Conservation (phyloP, 163 green algal genomes). For the Scenedesmus sp. region DNA sequence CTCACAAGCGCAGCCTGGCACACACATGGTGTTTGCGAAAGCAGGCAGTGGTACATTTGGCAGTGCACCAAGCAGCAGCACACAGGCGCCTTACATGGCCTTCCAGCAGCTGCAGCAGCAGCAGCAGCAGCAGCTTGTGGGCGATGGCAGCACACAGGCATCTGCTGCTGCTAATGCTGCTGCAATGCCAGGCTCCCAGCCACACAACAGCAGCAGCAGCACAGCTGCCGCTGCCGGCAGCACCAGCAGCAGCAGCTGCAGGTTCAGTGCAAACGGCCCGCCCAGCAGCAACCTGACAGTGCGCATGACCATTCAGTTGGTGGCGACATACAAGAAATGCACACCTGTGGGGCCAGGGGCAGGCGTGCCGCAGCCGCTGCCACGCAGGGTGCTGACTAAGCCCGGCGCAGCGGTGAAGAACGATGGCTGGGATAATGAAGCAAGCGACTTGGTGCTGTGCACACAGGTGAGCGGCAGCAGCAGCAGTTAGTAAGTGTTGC, state of each 20-base stretch:
- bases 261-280: not conserved
- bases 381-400: conserved; percentile 84
- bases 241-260: conserved; percentile 13
- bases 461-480: conserved; percentile 70
- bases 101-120: not conserved
- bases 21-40: not conserved
- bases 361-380: conserved; percentile 23
- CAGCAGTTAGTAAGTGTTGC: not conserved
- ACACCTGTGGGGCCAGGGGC: not conserved
- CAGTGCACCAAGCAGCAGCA: not conserved
- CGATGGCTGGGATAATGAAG: conserved; percentile 92
- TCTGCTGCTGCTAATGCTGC: not conserved
- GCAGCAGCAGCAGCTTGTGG: not conserved
- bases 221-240: not conserved
- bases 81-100: not conserved
- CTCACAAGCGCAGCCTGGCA: not conserved
- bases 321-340: conserved; percentile 45
- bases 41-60: not conserved
- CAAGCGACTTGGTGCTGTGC: conserved; percentile 92
- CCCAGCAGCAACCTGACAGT: conserved; percentile 51
- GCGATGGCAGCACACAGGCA: not conserved
- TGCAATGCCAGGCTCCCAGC: not conserved
- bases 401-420: conserved; percentile 79
- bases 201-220: not conserved
- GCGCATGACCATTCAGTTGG: conserved; percentile 44